phyloP scores from a whole-genome alignment of 2,329 filamentous ascomycete species.

The Ophiostoma sp. region DNA sequence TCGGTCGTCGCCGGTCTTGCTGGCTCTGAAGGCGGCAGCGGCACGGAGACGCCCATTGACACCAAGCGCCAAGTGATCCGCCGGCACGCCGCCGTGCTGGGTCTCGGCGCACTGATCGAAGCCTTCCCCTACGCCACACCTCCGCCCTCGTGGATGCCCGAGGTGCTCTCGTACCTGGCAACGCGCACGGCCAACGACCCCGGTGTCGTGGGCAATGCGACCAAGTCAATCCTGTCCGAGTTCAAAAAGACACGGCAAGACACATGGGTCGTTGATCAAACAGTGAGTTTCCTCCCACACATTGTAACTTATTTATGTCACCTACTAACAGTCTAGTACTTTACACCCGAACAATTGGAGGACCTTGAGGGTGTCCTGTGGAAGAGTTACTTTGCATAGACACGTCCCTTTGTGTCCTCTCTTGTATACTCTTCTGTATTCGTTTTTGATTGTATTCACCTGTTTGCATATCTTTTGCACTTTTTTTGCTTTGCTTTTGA shows the following conservation, averaged over 20 bases:
- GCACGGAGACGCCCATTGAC: slow-evolving; percentile 50
- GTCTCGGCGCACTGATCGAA: slow-evolving; percentile 85
- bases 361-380: slow-evolving; percentile 94
- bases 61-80: slow-evolving; percentile 75
- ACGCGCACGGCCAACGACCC: slow-evolving; percentile 83
- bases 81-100: slow-evolving; percentile 87
- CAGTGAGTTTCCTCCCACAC: slow-evolving; percentile 56
- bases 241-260: slow-evolving; percentile 99
- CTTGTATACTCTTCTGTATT: neutral
- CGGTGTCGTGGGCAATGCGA: slow-evolving; percentile 91
- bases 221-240: slow-evolving; percentile 89
- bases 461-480: neutral
- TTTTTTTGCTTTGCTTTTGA: neutral
- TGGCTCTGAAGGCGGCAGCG: neutral
- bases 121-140: slow-evolving; percentile 96
- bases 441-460: neutral
- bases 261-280: slow-evolving; percentile 97
- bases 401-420: too few relatives aligned
- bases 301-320: neutral
- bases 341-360: slow-evolving; percentile 88
- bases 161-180: slow-evolving; percentile 82
- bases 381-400: slow-evolving; percentile 97
- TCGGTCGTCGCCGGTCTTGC: slow-evolving; percentile 40
- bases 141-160: slow-evolving; percentile 90
- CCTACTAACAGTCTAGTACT: slow-evolving; percentile 55